These are phyloP conservation scores for Amphicarpaea edgeworthii DNA, from an alignment of 306 rosid species.

Conservation along the genomic window DNA sequence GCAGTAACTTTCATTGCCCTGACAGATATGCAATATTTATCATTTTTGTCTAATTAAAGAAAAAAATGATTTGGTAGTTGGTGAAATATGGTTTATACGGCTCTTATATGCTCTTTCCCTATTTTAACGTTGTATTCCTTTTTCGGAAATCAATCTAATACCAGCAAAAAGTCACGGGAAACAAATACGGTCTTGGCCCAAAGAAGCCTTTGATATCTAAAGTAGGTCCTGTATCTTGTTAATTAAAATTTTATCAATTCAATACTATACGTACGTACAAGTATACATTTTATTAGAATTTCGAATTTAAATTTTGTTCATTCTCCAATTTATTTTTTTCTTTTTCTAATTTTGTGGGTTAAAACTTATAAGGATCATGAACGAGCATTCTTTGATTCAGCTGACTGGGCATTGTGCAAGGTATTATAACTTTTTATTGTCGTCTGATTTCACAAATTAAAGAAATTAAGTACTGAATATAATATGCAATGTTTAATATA, in stretches of 20 bases:
- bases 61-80: neutral
- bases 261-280: neutral
- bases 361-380: constrained; percentile 56
- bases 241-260: neutral
- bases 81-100: neutral
- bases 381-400: constrained; percentile 84
- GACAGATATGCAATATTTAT: neutral
- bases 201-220: constrained; percentile 81
- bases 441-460: neutral
- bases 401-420: constrained; percentile 87
- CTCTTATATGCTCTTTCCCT: neutral
- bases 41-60: neutral
- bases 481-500: neutral
- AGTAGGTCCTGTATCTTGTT: constrained; percentile 41
- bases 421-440: constrained; percentile 40
- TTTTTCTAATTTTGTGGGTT: neutral
- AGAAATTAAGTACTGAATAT: neutral
- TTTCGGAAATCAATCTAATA: neutral
- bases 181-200: constrained; percentile 73
- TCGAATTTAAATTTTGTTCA: neutral
- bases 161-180: constrained; percentile 49
- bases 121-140: neutral
- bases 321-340: neutral
- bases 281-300: neutral
- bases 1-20: neutral